Conservation (phyloP, 176 grass and related monocot species). For the Avena eriantha region DNA sequence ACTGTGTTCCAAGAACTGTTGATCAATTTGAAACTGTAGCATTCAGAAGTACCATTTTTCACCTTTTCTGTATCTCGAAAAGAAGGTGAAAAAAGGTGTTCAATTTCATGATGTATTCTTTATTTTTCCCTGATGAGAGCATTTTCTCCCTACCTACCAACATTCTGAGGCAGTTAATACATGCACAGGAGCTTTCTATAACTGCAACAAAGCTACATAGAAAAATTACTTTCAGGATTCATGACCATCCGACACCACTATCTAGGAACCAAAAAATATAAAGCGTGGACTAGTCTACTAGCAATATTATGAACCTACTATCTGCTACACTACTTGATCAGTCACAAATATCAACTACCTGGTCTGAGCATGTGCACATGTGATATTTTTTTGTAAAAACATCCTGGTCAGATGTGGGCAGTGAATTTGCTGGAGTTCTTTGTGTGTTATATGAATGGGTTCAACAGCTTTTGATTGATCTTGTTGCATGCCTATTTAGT, state of each 20-base stretch:
- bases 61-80: neutral
- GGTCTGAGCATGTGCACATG: slow-evolving; percentile 35
- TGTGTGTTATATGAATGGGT: too few relatives aligned
- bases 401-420: too few relatives aligned
- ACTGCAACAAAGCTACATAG: neutral
- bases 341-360: slow-evolving; percentile 27
- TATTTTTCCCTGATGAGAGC: neutral
- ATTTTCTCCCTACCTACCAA: neutral
- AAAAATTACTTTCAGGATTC: slow-evolving; percentile 4
- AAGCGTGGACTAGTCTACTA: slow-evolving; percentile 19
- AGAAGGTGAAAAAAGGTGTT: neutral
- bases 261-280: slow-evolving; percentile 17
- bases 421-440: too few relatives aligned
- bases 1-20: slow-evolving; percentile 6
- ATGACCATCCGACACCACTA: slow-evolving; percentile 19
- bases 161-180: slow-evolving; percentile 2
- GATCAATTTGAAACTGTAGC: neutral
- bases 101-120: neutral
- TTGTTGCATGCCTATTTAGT: too few relatives aligned
- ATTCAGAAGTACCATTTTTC: neutral
- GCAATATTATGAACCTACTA: slow-evolving; percentile 40
- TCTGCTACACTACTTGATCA: slow-evolving; percentile 39
- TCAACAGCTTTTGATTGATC: too few relatives aligned
- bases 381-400: slow-evolving; percentile 3
- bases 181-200: neutral